phyloP scores from a whole-genome alignment of 495 filamentous ascomycete genomes.

The Lepraria neglecta region DNA sequence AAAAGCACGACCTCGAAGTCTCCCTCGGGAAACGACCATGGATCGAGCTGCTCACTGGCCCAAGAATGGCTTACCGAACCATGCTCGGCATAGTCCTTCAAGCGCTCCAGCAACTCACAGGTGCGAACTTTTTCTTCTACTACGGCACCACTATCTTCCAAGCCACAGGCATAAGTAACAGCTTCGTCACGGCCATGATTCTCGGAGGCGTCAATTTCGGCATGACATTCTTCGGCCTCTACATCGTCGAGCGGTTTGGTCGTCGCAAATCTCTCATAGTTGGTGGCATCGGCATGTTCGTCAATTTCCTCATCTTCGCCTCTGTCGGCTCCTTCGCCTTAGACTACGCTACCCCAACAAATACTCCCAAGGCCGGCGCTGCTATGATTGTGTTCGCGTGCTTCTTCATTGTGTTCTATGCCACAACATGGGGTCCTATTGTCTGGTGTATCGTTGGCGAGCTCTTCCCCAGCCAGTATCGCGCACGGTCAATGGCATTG shows the following conservation, averaged over 20 bases:
- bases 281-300: constrained; percentile 62
- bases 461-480: constrained; percentile 72
- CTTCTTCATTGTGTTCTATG: constrained; percentile 57
- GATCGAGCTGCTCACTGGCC: constrained; percentile 64
- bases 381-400: constrained; percentile 73
- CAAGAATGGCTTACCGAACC: constrained; percentile 67
- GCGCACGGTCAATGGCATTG: constrained; percentile 67
- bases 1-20: constrained; percentile 54
- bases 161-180: constrained; percentile 60
- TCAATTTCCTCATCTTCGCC: constrained; percentile 72
- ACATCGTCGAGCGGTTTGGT: constrained; percentile 63
- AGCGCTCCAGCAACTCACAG: constrained; percentile 60
- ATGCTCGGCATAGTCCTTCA: constrained; percentile 64
- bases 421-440: constrained; percentile 75
- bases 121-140: constrained; percentile 79
- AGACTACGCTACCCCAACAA: constrained; percentile 42
- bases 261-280: constrained; percentile 60
- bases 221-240: constrained; percentile 67
- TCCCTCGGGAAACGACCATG: constrained; percentile 48
- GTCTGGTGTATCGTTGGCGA: constrained; percentile 73
- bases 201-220: constrained; percentile 67
- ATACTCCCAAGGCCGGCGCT: constrained; percentile 55
- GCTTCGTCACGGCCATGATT: constrained; percentile 68
- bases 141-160: constrained; percentile 70
- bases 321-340: constrained; percentile 58